Base-by-base conservation (phyloP, 73 alveolate genomes). In the Stentor coeruleus region DNA sequence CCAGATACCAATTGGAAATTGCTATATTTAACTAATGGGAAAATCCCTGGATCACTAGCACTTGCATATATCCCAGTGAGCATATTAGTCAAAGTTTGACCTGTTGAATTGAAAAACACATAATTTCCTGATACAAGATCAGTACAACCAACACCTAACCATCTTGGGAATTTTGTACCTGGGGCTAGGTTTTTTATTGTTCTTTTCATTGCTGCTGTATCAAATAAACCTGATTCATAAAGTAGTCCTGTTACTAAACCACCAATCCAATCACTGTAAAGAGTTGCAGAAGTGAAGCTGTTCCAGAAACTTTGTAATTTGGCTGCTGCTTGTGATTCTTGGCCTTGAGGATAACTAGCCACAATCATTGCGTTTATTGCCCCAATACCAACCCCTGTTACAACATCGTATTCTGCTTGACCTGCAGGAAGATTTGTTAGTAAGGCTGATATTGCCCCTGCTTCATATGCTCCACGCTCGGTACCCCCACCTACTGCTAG, bases 211-310 rank as follows among this genome's bases (percentile, higher is more conserved):
- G 91, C 90, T 1, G 82, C 3, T 82, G 42, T 39, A 80, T 89
- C 88, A 38, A 82, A 89, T 55, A 89, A 81, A 3, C 92, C 91
- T 33, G 82, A 76, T 55, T 82, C 87, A 3, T 49, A 36, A 74
- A 84, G 59, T n/a, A 85, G 85, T n/a, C 92, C 95, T 6, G 74
- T 72, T 28, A 59, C 79, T 36, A 74, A 79, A 3, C 91, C 88
- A 33, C 87, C 87, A 49, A 59, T 37, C 90, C 90, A 84, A 30
- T 76, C 75, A 37, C 77, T 74, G 33, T 84, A 84, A 14, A 84
- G 73, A 36, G 41, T 38, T 3, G 86, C 20, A 30, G 58, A 58
- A 3, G 76, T 59, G 58, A 81, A 84, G 2, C 59, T 77, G 26
- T 38, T 84, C 90, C 90, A 84, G 84, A 84, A 84, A 11, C 77